Conservation (phyloP, 805 yeast species). For the Spathaspora passalidarum region DNA sequence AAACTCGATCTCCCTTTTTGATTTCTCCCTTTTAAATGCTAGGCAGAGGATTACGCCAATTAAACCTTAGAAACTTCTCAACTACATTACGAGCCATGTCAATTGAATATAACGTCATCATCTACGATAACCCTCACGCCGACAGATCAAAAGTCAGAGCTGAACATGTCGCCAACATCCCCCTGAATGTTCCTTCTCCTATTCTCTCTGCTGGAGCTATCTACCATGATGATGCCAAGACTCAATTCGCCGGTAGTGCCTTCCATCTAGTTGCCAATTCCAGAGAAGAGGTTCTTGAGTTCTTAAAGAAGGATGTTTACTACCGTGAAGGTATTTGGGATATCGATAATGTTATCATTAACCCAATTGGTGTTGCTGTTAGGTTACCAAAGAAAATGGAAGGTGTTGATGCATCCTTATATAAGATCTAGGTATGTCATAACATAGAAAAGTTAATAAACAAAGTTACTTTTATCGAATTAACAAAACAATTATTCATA, state of each 20-base stretch:
- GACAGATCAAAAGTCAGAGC: constrained; percentile 54
- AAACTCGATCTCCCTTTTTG: too few species aligned
- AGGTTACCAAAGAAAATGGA: constrained; percentile 34
- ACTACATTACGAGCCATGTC: constrained; percentile 13
- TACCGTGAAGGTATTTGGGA: constrained; percentile 75
- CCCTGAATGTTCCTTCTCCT: constrained; percentile 31
- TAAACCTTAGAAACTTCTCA: constrained; percentile 4
- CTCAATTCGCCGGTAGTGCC: constrained; percentile 65
- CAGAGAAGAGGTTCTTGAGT: constrained; percentile 61
- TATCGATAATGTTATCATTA: constrained; percentile 54
- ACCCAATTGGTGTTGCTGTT: constrained; percentile 45
- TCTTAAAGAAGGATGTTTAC: constrained; percentile 63
- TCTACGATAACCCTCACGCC: constrained; percentile 65
- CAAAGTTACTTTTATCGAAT: too few species aligned
- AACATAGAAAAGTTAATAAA: too few species aligned
- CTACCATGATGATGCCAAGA: constrained; percentile 38
- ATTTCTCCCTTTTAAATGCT: too few species aligned
- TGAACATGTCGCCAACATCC: constrained; percentile 39
- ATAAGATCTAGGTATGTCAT: constrained; percentile 11
- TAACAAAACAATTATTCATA: constrained; percentile 1
- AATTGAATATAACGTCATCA: constrained; percentile 64
- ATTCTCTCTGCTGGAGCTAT: constrained; percentile 41
- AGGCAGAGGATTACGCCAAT: background rate
- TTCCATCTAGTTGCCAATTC: constrained; percentile 62
- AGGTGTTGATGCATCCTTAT: constrained; percentile 22